These are phyloP conservation scores for Phialophora verrucosa DNA, from an alignment of 2,329 filamentous ascomycete species.

Conservation along the genomic window DNA sequence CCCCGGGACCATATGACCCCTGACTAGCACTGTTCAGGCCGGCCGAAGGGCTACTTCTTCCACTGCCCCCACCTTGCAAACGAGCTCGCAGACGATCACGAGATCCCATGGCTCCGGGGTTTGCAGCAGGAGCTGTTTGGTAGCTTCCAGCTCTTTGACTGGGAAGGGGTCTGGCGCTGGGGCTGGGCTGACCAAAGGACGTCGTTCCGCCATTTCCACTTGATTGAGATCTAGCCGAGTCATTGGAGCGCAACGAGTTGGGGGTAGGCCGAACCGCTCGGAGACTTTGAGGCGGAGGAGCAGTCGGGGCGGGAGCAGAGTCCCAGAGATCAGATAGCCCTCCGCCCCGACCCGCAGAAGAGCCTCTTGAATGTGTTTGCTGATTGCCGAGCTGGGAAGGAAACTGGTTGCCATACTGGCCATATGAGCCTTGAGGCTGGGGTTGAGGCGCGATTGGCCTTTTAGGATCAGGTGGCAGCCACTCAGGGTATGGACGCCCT, in stretches of 20 bases:
- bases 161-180: conserved; percentile 65
- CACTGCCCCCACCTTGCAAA: conserved; percentile 66
- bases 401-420: conserved; percentile 56
- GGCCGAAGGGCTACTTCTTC: conserved; percentile 36
- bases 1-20: conserved; percentile 25
- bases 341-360: conserved; percentile 50
- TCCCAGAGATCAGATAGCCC: conserved; percentile 67
- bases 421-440: conserved; percentile 56
- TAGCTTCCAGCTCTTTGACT: conserved; percentile 77
- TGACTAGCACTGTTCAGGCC: conserved; percentile 27
- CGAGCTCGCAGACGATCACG: conserved; percentile 74
- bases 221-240: conserved; percentile 28
- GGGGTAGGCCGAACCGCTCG: conserved; percentile 43
- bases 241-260: conserved; percentile 34
- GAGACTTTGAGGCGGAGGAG: conserved; percentile 37
- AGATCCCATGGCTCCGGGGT: conserved; percentile 45
- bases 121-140: conserved; percentile 59
- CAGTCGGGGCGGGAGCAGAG: conserved; percentile 42
- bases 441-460: conserved; percentile 61
- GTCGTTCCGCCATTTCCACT: conserved; percentile 21
- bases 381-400: conserved; percentile 42
- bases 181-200: conserved; percentile 33
- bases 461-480: conserved; percentile 92
- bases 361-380: conserved; percentile 43
- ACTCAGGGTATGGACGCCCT: conserved; percentile 76